Evolutionary conservation across 2,329 filamentous ascomycete genomes (phyloP).

Genomic region (Sclerotinia trifoliorum): DNA sequence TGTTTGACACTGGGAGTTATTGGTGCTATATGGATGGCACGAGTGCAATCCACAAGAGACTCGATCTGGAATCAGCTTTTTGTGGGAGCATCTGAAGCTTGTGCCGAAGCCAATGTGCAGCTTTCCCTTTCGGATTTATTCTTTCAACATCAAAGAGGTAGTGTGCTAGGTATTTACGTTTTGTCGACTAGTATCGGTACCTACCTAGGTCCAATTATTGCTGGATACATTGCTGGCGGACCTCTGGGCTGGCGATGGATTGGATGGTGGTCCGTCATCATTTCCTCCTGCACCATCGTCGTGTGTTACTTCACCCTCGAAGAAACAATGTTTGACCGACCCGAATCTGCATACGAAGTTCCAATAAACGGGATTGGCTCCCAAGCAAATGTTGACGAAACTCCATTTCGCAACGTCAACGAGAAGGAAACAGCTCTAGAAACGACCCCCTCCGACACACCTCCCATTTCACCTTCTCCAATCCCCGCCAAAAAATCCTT

Average conservation of each 20-base stretch:
- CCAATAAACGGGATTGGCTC: slow-evolving; percentile 31
- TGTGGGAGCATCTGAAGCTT: slow-evolving; percentile 56
- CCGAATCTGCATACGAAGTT: slow-evolving; percentile 40
- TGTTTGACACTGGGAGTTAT: slow-evolving; percentile 50
- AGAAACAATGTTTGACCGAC: slow-evolving; percentile 51
- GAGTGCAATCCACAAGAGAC: slow-evolving; percentile 45
- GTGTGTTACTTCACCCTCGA: slow-evolving; percentile 53
- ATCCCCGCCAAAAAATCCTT: slow-evolving; percentile 47
- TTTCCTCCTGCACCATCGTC: slow-evolving; percentile 48
- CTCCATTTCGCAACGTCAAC: not conserved
- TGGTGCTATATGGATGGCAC: slow-evolving; percentile 55
- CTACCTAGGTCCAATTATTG: slow-evolving; percentile 54
- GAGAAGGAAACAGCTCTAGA: slow-evolving; percentile 26
- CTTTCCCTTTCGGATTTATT: slow-evolving; percentile 57
- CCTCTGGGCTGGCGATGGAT: slow-evolving; percentile 56
- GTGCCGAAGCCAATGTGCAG: slow-evolving; percentile 56
- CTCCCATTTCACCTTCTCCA: slow-evolving; percentile 13
- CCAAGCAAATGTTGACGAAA: not conserved
- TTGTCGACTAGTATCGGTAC: slow-evolving; percentile 56
- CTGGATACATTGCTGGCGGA: slow-evolving; percentile 50
- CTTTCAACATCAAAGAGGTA: slow-evolving; percentile 56
- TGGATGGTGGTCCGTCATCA: slow-evolving; percentile 51
- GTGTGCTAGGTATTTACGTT: slow-evolving; percentile 54
- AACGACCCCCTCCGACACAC: slow-evolving; percentile 22
- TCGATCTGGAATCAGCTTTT: slow-evolving; percentile 57